A percentile compares a stretch with the other conserved stretches of the same genome.
phyloP scores from a whole-genome alignment of 495 filamentous ascomycete genomes.

The Xylaria castorea region DNA sequence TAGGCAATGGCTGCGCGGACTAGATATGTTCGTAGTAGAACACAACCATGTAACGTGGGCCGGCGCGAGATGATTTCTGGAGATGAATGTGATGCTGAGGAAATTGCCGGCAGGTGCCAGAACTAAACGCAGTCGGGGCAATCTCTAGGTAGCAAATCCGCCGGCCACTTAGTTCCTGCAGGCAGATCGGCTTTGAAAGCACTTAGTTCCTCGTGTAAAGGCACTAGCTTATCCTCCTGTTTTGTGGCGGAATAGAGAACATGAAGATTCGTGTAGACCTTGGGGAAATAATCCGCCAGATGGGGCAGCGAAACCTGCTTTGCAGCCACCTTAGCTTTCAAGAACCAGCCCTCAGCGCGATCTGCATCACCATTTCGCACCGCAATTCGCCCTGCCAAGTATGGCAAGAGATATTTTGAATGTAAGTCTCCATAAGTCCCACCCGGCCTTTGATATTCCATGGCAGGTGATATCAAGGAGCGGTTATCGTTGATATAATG shows the following conservation, averaged over 20 bases:
- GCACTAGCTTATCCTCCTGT: conserved; percentile 21
- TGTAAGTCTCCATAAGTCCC: not conserved
- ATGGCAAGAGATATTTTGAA: conserved; percentile 22
- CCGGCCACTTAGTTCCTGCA: conserved; percentile 6
- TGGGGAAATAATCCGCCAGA: conserved; percentile 19
- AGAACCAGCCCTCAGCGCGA: conserved; percentile 26
- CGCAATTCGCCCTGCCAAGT: conserved; percentile 26
- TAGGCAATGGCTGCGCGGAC: not conserved
- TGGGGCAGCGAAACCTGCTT: conserved; percentile 1
- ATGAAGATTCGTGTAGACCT: conserved; percentile 25
- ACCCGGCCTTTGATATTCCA: conserved; percentile 19
- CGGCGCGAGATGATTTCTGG: not conserved
- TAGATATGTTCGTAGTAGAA: not conserved
- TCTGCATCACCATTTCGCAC: conserved; percentile 24
- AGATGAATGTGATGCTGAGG: not conserved
- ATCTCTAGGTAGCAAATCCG: conserved; percentile 6
- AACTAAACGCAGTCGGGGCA: conserved; percentile 6
- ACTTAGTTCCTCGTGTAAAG: conserved; percentile 4
- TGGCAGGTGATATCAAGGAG: conserved; percentile 4
- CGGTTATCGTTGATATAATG: not conserved
- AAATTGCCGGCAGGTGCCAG: not conserved
- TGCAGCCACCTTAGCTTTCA: conserved; percentile 20
- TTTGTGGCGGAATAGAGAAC: conserved; percentile 22
- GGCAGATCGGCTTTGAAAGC: conserved; percentile 12
- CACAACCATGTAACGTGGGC: not conserved